These are phyloP conservation scores for Phytophthora capsici DNA, from an alignment of 352 stramenopile genomes.

Conservation along the genomic window DNA sequence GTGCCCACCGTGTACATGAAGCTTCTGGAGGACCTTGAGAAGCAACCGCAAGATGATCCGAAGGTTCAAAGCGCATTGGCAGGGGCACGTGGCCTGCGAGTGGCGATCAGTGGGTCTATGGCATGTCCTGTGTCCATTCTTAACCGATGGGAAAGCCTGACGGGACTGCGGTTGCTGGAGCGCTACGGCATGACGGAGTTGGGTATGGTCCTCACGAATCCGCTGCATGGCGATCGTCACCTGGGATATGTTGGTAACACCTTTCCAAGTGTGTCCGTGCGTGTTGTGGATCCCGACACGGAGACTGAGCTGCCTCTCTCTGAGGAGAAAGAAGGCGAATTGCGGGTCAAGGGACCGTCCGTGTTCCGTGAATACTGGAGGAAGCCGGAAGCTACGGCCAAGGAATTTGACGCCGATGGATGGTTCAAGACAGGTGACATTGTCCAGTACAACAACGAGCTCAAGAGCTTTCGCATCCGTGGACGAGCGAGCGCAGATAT, in stretches of 20 bases:
- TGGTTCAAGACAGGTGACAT: conserved; percentile 94
- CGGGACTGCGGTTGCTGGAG: conserved; percentile 85
- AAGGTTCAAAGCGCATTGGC: conserved; percentile 15
- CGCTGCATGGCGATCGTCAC: conserved; percentile 68
- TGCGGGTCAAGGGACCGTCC: conserved; percentile 85
- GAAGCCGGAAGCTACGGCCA: conserved; percentile 79
- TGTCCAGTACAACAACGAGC: conserved; percentile 72
- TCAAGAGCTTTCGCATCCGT: conserved; percentile 88
- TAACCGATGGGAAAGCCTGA: conserved; percentile 82
- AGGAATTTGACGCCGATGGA: conserved; percentile 85
- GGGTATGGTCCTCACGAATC: conserved; percentile 92
- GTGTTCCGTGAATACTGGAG: conserved; percentile 92
- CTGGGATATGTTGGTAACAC: conserved; percentile 86
- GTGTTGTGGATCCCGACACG: conserved; percentile 82
- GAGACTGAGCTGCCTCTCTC: conserved; percentile 47
- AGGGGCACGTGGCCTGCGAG: conserved; percentile 41
- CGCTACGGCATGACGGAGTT: conserved; percentile 94
- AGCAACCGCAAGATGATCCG: conserved; percentile 25
- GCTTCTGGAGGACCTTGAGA: conserved; percentile 79
- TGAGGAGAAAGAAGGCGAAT: conserved; percentile 69
- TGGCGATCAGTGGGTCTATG: conserved; percentile 88
- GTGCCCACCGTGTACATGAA: conserved; percentile 93
- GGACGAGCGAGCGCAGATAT: conserved; percentile 92
- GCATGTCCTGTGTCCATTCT: conserved; percentile 85
- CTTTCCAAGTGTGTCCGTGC: conserved; percentile 83